Percentiles rank a stretch among this genome's conserved stretches.
Evolutionary conservation across 2,329 filamentous ascomycete species (phyloP).

Genomic region (Aspergillus ibericus): DNA sequence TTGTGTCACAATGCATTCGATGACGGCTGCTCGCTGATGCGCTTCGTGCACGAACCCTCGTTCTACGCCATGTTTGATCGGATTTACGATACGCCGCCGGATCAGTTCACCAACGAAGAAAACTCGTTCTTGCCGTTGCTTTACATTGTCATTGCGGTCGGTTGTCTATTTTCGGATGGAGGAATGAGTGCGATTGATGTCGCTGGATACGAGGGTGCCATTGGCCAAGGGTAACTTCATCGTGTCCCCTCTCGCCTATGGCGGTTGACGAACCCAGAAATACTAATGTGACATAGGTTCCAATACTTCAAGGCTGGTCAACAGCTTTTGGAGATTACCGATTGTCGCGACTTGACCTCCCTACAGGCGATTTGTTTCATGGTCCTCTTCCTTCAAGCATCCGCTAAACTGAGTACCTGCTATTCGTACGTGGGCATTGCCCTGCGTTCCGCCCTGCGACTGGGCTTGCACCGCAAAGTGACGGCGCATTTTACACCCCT

Average conservation of each 20-base stretch:
- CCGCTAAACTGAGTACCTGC: slow-evolving; percentile 74
- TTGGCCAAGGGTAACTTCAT: slow-evolving; percentile 55
- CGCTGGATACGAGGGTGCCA: slow-evolving; percentile 50
- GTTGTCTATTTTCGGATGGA: slow-evolving; percentile 69
- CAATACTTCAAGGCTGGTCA: slow-evolving; percentile 73
- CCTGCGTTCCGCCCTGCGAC: slow-evolving; percentile 70
- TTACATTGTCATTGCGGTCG: slow-evolving; percentile 69
- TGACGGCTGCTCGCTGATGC: slow-evolving; percentile 63
- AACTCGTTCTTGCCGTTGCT: slow-evolving; percentile 68
- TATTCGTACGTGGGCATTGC: slow-evolving; percentile 80
- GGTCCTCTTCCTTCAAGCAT: slow-evolving; percentile 77
- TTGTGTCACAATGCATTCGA: slow-evolving; percentile 62
- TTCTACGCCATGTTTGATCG: slow-evolving; percentile 77
- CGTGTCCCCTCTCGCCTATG: background rate
- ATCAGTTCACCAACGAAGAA: slow-evolving; percentile 64
- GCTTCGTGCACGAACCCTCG: slow-evolving; percentile 76
- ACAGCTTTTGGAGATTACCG: slow-evolving; percentile 60
- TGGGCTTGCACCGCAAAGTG: slow-evolving; percentile 75
- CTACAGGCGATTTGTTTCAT: slow-evolving; percentile 76
- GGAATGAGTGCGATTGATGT: slow-evolving; percentile 50
- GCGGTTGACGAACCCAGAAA: background rate
- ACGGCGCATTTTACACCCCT: slow-evolving; percentile 69
- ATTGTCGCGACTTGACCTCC: slow-evolving; percentile 71
- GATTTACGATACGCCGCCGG: slow-evolving; percentile 69
- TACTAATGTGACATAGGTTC: slow-evolving; percentile 49